A percentile compares a stretch with the other conserved stretches of the same genome.
These are phyloP conservation scores for Oryza coarctata DNA, from an alignment of 176 grass and related monocot genomes.

Conservation along the genomic window DNA sequence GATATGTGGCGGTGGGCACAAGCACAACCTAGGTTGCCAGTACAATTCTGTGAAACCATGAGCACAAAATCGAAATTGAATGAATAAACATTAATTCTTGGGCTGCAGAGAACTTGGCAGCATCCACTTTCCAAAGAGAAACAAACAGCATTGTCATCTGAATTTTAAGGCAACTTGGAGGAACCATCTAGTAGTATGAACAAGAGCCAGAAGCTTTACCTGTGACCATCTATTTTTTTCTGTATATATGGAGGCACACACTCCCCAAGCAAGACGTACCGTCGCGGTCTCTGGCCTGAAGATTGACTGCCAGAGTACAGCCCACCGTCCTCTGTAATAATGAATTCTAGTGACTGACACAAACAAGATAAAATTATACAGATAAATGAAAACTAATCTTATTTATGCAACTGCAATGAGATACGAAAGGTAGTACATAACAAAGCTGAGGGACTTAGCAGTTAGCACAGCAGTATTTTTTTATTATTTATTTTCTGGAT, in stretches of 20 bases:
- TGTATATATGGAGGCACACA: background rate
- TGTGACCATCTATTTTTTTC: background rate
- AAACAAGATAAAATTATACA: background rate
- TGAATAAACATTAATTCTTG: background rate
- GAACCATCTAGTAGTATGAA: conserved; percentile 9
- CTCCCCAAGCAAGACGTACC: background rate
- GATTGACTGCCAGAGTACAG: background rate
- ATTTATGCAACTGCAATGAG: background rate
- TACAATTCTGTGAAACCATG: background rate
- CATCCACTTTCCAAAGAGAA: background rate
- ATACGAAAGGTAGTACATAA: background rate
- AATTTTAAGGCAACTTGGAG: conserved; percentile 15
- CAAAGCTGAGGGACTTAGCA: background rate
- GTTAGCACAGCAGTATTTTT: too few species aligned
- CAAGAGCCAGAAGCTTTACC: background rate
- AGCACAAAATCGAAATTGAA: conserved; percentile 3
- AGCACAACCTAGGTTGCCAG: background rate
- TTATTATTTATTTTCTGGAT: background rate
- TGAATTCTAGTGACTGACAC: background rate
- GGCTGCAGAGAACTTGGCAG: conserved; percentile 12
- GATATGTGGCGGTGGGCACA: background rate
- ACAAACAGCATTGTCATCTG: background rate
- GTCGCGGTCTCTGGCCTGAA: background rate
- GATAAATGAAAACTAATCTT: background rate
- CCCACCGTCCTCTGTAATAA: background rate